Conservation (phyloP, 768 basidiomycete genomes). For the Rhodotorula babjevae region DNA sequence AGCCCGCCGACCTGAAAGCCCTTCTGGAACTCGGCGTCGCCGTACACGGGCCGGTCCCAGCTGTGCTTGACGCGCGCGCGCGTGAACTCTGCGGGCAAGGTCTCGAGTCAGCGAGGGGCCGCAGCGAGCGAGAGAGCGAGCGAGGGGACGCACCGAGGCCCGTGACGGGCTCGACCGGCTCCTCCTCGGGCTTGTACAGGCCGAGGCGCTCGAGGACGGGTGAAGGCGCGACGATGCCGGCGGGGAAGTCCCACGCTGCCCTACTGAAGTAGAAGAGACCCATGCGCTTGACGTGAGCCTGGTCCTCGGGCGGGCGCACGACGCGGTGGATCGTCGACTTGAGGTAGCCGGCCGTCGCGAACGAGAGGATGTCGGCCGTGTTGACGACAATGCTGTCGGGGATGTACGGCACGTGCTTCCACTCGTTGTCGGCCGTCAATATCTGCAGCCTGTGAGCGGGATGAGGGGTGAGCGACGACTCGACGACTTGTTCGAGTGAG, state of each 20-base stretch:
- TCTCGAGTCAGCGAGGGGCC: neutral
- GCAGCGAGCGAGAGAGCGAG: neutral
- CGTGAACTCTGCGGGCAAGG: neutral
- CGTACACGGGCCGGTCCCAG: slow-evolving; percentile 9
- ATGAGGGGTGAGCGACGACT: neutral
- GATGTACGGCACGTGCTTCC: slow-evolving; percentile 12
- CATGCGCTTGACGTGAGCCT: neutral
- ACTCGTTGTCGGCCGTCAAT: neutral
- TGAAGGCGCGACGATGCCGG: slow-evolving; percentile 7
- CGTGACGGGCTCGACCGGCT: neutral
- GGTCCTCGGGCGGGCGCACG: slow-evolving; percentile 17
- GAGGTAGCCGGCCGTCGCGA: slow-evolving; percentile 46
- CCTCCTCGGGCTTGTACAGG: slow-evolving; percentile 3
- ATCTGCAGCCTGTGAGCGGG: slow-evolving; percentile 6
- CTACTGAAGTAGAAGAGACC: slow-evolving; percentile 26
- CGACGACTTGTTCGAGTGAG: neutral
- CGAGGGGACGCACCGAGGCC: slow-evolving; percentile 1
- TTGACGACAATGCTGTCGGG: slow-evolving; percentile 16
- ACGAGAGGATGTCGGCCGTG: slow-evolving; percentile 43
- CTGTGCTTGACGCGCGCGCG: slow-evolving; percentile 8
- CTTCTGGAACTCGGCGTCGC: neutral
- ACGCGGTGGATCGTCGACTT: slow-evolving; percentile 41
- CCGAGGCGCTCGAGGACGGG: slow-evolving; percentile 19
- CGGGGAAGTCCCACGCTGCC: slow-evolving; percentile 2
- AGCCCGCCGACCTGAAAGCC: neutral